Conservation (phyloP, 495 filamentous ascomycete species). For the Talaromyces adpressus region DNA sequence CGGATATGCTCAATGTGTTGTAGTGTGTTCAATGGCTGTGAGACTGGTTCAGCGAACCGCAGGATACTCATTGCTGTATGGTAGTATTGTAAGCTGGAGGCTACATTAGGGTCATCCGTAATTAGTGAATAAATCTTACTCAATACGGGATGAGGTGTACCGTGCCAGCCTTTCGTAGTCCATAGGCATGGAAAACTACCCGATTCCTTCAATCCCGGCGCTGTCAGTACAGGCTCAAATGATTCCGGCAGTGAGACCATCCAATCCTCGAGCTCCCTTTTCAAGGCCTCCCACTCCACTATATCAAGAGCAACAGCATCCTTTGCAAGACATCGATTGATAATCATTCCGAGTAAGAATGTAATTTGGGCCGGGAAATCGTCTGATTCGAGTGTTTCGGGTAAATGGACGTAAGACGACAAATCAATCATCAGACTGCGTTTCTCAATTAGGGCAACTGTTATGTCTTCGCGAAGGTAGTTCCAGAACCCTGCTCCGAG, state of each 20-base stretch:
- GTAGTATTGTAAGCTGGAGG: constrained; percentile 23
- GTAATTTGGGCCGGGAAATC: constrained; percentile 24
- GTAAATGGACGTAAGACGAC: constrained; percentile 9
- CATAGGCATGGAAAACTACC: constrained; percentile 16
- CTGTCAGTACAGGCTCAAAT: constrained; percentile 17
- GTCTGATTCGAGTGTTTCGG: constrained; percentile 11
- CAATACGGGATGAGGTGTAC: constrained; percentile 9
- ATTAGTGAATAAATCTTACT: not conserved
- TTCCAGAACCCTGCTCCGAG: constrained; percentile 30
- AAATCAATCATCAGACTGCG: constrained; percentile 26
- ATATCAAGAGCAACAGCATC: not conserved
- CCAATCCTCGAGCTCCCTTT: constrained; percentile 16
- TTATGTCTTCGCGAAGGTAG: constrained; percentile 33
- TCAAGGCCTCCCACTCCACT: constrained; percentile 8
- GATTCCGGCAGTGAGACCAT: constrained; percentile 12
- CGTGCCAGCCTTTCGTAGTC: constrained; percentile 21
- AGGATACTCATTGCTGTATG: constrained; percentile 20
- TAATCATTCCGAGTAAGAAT: constrained; percentile 22
- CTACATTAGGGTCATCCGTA: not conserved
- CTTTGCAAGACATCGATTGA: constrained; percentile 20
- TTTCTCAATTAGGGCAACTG: constrained; percentile 24
- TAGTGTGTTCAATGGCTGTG: constrained; percentile 8
- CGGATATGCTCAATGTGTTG: not conserved
- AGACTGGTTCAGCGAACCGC: constrained; percentile 10
- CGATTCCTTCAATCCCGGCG: not conserved